Percentiles rank a stretch among this genome's conserved stretches.
These are phyloP conservation scores for Globisporangium mamillatum DNA, from an alignment of 352 stramenopile species.

Conservation along the genomic window DNA sequence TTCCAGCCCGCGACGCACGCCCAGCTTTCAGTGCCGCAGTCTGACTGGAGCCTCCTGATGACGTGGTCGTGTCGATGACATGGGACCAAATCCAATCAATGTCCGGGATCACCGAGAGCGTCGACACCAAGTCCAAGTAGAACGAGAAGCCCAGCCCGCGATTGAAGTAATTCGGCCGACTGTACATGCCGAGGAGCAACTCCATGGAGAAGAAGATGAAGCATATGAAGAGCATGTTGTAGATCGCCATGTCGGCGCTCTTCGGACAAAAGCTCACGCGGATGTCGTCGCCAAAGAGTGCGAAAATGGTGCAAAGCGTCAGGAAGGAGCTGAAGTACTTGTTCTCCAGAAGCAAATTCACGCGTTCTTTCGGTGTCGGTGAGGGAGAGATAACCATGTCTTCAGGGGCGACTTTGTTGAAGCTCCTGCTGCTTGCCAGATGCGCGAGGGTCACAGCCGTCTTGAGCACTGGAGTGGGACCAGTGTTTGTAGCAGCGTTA, in stretches of 20 bases:
- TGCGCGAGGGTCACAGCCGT: constrained; percentile 31
- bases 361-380: constrained; percentile 38
- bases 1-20: constrained; percentile 80
- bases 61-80: constrained; percentile 36
- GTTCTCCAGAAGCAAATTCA: constrained; percentile 63
- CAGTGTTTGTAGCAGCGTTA: constrained; percentile 6
- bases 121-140: constrained; percentile 94
- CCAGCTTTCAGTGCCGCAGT: constrained; percentile 79
- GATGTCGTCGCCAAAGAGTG: constrained; percentile 86
- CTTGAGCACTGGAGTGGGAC: constrained; percentile 33
- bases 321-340: constrained; percentile 65
- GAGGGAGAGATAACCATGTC: constrained; percentile 32
- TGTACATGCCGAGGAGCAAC: constrained; percentile 65
- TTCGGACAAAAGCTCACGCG: constrained; percentile 67
- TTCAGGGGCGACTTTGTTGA: constrained; percentile 70
- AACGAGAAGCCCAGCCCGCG: constrained; percentile 81
- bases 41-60: constrained; percentile 30
- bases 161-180: constrained; percentile 76
- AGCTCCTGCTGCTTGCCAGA: constrained; percentile 41
- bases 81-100: constrained; percentile 81
- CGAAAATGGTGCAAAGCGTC: constrained; percentile 81
- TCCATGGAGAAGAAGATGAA: constrained; percentile 80
- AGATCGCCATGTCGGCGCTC: constrained; percentile 58
- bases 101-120: constrained; percentile 91
- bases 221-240: constrained; percentile 76